Conservation (phyloP, 192 early-diverging fungal species). For the Coemansia sp. region DNA sequence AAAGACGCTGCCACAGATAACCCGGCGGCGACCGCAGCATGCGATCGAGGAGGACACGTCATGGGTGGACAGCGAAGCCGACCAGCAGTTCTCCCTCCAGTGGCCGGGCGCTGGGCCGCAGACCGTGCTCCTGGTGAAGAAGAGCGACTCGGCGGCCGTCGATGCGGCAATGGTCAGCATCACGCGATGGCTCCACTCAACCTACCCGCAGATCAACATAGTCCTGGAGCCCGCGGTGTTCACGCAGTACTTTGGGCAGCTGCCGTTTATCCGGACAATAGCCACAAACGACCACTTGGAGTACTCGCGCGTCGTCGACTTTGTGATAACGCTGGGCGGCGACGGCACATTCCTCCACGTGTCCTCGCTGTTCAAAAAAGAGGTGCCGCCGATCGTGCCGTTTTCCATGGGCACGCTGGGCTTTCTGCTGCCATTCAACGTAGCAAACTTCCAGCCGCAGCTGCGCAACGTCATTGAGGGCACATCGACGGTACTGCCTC, state of each 20-base stretch:
- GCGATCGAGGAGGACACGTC: background rate
- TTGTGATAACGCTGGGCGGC: conserved; percentile 91
- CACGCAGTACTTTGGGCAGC: conserved; percentile 50
- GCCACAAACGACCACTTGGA: conserved; percentile 53
- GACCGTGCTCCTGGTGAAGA: conserved; percentile 80
- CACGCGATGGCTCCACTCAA: conserved; percentile 67
- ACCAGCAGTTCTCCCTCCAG: conserved; percentile 31
- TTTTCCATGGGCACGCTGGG: conserved; percentile 94
- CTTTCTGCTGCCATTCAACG: conserved; percentile 87
- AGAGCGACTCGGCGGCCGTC: conserved; percentile 70
- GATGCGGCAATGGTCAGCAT: conserved; percentile 70
- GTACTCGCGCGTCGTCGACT: conserved; percentile 74
- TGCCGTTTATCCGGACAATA: conserved; percentile 31
- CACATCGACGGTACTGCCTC: conserved; percentile 66
- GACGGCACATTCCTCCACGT: conserved; percentile 92
- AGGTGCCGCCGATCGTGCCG: conserved; percentile 86
- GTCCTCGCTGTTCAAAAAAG: conserved; percentile 74
- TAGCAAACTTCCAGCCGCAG: conserved; percentile 63
- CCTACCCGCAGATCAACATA: conserved; percentile 70
- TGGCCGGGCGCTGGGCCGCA: conserved; percentile 59
- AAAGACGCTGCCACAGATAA: conserved; percentile 33
- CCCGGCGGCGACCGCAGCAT: background rate
- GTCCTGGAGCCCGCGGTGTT: conserved; percentile 72
- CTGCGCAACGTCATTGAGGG: conserved; percentile 68
- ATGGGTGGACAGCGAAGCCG: conserved; percentile 15